Evolutionary conservation across 306 rosid species (phyloP).

Genomic region (Rosa rugosa): DNA sequence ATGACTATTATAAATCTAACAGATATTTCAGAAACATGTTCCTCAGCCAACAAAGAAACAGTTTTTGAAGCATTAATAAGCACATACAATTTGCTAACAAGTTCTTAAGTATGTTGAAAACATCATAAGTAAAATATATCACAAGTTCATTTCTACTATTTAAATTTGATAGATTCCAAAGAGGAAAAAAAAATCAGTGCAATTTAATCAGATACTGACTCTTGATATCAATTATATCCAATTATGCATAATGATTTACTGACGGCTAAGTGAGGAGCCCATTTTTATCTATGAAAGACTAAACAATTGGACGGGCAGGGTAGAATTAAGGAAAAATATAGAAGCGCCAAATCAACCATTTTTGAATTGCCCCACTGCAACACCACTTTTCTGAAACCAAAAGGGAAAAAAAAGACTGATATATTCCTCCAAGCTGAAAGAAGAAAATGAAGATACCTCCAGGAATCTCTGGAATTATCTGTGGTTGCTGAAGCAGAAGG

Average conservation of each 20-base stretch:
- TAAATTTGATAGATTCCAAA: background rate
- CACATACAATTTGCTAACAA: background rate
- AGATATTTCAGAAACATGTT: conserved; percentile 2
- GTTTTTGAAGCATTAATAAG: background rate
- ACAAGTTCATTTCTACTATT: background rate
- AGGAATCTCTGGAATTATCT: conserved; percentile 34
- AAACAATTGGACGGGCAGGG: background rate
- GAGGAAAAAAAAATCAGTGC: background rate
- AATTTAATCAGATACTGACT: background rate
- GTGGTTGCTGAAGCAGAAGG: conserved; percentile 36
- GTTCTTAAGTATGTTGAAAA: background rate
- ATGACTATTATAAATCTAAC: background rate
- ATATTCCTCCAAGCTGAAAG: background rate
- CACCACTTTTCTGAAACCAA: background rate
- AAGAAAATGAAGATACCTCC: conserved; percentile 48
- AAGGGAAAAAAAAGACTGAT: no score
- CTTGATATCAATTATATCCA: background rate
- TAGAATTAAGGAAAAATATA: background rate
- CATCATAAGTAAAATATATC: background rate
- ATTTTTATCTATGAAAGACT: background rate
- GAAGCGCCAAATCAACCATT: background rate
- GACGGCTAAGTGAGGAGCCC: background rate
- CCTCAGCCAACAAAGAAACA: background rate
- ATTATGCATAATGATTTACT: background rate
- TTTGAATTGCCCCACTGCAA: background rate